phyloP scores from a whole-genome alignment of 257 asterid species.

The Cynanchum wilfordii region DNA sequence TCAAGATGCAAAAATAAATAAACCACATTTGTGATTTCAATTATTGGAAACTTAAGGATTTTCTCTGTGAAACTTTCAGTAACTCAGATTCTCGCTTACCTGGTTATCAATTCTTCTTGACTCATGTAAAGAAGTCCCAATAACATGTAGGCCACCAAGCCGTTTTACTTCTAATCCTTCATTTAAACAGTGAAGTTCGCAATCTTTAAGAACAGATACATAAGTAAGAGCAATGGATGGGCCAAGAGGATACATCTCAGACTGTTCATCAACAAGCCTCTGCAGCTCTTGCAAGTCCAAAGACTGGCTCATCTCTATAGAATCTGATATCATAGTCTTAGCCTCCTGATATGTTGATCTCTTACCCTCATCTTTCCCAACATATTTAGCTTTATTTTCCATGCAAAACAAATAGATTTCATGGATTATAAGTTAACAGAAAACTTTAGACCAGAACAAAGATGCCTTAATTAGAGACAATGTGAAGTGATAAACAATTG shows the following conservation, averaged over 20 bases:
- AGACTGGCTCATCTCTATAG: conserved; percentile 82
- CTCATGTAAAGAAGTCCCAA: conserved; percentile 96
- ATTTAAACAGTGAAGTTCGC: conserved; percentile 67
- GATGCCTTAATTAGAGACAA: background rate
- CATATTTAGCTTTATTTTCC: conserved; percentile 61
- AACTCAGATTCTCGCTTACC: conserved; percentile 34
- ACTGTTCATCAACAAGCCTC: conserved; percentile 70
- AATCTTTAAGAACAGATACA: conserved; percentile 74
- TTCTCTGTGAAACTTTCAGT: conserved; percentile 7
- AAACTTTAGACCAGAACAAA: conserved; percentile 3
- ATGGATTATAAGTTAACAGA: conserved; percentile 6
- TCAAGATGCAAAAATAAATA: background rate
- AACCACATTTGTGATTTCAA: background rate
- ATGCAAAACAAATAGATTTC: conserved; percentile 10
- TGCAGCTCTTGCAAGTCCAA: conserved; percentile 54
- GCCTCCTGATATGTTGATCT: conserved; percentile 67
- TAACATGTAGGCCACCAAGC: conserved; percentile 96
- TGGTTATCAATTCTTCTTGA: conserved; percentile 98
- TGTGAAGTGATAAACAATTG: background rate
- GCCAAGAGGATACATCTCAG: conserved; percentile 86
- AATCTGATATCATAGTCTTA: conserved; percentile 60
- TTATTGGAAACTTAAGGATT: background rate
- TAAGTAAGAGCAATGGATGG: conserved; percentile 87
- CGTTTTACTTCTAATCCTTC: conserved; percentile 93
- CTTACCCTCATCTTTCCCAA: conserved; percentile 74